phyloP scores from a whole-genome alignment of 1,139 yeast genomes.

The Candida tetrigidarum region DNA sequence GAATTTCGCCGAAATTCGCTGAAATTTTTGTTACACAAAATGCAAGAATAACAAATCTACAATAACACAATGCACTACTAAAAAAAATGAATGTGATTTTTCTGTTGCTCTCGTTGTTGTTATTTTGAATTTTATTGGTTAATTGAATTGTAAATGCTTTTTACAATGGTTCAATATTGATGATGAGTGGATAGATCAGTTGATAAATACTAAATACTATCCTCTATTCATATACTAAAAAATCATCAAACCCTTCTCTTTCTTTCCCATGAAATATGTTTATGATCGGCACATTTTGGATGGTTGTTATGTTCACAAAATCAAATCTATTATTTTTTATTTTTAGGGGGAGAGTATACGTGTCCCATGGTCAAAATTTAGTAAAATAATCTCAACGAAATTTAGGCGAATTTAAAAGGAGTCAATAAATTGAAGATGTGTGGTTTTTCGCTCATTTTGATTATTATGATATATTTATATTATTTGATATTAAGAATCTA shows the following conservation, averaged over 20 bases:
- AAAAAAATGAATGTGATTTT: not conserved
- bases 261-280: too few species aligned
- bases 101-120: not conserved
- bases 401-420: not conserved
- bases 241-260: too few species aligned
- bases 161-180: too few species aligned
- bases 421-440: not conserved
- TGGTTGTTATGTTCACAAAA: not conserved
- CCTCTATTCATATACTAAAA: too few species aligned
- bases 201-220: too few species aligned
- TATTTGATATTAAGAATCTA: too few species aligned
- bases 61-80: too few species aligned
- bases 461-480: too few species aligned
- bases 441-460: too few species aligned
- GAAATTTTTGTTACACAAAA: constrained; percentile 1
- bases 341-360: constrained; percentile 48
- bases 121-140: not conserved
- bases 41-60: constrained; percentile 1
- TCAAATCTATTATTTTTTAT: not conserved
- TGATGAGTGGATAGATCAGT: too few species aligned
- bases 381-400: not conserved
- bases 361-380: not conserved
- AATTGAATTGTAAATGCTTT: not conserved
- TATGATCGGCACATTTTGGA: too few species aligned
- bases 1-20: constrained; percentile 7